Evolutionary conservation across 2,329 filamentous ascomycete genomes (phyloP), one percentile per base, ranked within the genome.

Genomic region (Pseudophaeomoniella oleicola): DNA sequence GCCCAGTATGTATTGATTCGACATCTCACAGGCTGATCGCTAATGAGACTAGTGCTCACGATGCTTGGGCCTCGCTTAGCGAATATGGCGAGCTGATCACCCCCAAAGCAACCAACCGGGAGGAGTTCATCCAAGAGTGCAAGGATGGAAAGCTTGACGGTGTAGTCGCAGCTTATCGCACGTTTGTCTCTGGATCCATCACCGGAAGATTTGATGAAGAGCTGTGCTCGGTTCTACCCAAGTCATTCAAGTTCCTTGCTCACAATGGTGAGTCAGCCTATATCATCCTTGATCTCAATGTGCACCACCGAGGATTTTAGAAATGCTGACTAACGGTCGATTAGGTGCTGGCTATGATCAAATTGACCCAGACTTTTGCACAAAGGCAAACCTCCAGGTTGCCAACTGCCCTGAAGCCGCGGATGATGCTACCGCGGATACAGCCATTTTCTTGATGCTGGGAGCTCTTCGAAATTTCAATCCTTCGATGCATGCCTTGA

Each of bases 341-440:
- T 13, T 41, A 81, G 78, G 82, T 42, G 82, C 85, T 38, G 86
- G 86, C 27, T 93, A 93, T 58, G 85, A 93, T 56, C 79, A 86
- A 55, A 67, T 92, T 43, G 78, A 87, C 54, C 66, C 87, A 5
- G 55, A 70, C 33, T 78, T 80, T 29, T 88, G 82, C 63, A 79
- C 75, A 6, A 63, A 64, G 1, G 74, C 73, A 37, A 63, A 64
- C 16, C 69, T 92, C 44, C 68, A 64, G 30, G 80, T 93, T 19
- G 85, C 81, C 44, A 90, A 92, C 57, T 78, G 81, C 1, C 85
- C 83, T n/a, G 77, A 72, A 0, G 79, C 81, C 17, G 81, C 86
- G 31, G 78, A 90, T 55, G 81, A 90, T 53, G 75, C 83, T 27
- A 93, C 85, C 0, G 85, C 85, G 38, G 85, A 93, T 55, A 69